Percentiles rank a stretch among this genome's conserved stretches.
Conservation (phyloP, 495 filamentous ascomycete genomes). For the Penicillium macrosclerotiorum region DNA sequence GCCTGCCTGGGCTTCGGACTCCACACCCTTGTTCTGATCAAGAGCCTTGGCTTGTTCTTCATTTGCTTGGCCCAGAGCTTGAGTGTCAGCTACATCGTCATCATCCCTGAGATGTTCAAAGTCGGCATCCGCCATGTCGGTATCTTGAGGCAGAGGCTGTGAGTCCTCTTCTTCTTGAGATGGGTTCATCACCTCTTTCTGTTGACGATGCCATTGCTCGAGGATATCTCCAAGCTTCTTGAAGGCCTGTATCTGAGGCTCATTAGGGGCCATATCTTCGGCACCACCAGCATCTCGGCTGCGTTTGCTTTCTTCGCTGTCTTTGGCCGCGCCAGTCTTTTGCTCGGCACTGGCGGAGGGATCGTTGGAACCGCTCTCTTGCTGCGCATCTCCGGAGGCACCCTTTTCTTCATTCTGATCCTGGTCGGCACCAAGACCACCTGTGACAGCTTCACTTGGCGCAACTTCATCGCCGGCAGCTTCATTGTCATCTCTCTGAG, state of each 20-base stretch:
- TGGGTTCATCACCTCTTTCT: conserved; percentile 72
- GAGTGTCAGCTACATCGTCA: conserved; percentile 73
- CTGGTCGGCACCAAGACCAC: conserved; percentile 42
- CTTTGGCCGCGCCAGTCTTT: conserved; percentile 39
- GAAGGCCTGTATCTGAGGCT: conserved; percentile 62
- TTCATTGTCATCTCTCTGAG: conserved; percentile 44
- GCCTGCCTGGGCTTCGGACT: conserved; percentile 60
- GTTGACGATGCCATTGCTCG: conserved; percentile 87
- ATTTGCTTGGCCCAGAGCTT: conserved; percentile 84
- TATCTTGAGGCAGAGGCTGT: conserved; percentile 51
- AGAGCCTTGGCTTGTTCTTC: conserved; percentile 81
- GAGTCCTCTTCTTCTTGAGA: conserved; percentile 60
- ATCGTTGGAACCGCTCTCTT: conserved; percentile 47
- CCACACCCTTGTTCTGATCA: conserved; percentile 81
- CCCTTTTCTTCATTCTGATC: conserved; percentile 62
- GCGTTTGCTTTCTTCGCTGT: conserved; percentile 46
- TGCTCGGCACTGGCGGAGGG: conserved; percentile 43
- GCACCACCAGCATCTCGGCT: conserved; percentile 41
- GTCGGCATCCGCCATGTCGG: conserved; percentile 67
- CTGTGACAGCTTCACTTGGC: conserved; percentile 46
- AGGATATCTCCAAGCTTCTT: conserved; percentile 90
- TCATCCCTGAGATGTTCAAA: conserved; percentile 91
- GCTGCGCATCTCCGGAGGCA: conserved; percentile 63
- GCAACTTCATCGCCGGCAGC: conserved; percentile 48
- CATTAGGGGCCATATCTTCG: conserved; percentile 47